A percentile compares a stretch with the other conserved stretches of the same genome.
Evolutionary conservation across 805 yeast genomes (phyloP).

Genomic region (Yarrowia sp.): DNA sequence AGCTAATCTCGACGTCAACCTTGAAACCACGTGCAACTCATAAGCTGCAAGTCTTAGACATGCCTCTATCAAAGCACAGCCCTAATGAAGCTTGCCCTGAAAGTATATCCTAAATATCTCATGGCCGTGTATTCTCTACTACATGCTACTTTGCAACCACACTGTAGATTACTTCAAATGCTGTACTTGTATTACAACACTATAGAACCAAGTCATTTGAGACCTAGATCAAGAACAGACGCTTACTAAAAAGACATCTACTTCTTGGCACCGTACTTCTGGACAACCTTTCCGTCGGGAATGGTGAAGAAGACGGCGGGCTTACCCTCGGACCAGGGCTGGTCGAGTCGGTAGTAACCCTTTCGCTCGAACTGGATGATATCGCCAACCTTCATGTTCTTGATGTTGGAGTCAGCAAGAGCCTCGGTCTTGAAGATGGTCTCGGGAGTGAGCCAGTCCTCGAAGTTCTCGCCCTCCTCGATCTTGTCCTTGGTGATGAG

Average conservation of each 20-base stretch:
- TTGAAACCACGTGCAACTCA: too few species aligned
- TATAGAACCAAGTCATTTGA: too few species aligned
- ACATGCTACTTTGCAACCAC: too few species aligned
- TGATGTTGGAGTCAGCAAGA: slow-evolving; percentile 75
- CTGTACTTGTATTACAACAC: not conserved
- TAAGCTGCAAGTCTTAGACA: too few species aligned
- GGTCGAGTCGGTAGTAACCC: slow-evolving; percentile 87
- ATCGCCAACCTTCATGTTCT: slow-evolving; percentile 76
- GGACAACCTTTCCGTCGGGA: slow-evolving; percentile 89
- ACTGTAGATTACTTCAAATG: too few species aligned
- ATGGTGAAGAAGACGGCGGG: slow-evolving; percentile 82
- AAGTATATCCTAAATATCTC: too few species aligned
- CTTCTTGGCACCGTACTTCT: slow-evolving; percentile 67
- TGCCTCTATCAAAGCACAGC: too few species aligned
- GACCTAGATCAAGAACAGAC: not conserved
- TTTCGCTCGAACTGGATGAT: slow-evolving; percentile 94
- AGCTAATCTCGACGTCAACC: too few species aligned
- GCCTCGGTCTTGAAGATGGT: slow-evolving; percentile 82
- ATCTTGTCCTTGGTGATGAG: slow-evolving; percentile 91
- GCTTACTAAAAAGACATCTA: not conserved
- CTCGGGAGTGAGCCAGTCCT: slow-evolving; percentile 82
- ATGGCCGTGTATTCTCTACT: too few species aligned
- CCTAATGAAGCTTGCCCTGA: too few species aligned
- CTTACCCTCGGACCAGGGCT: slow-evolving; percentile 51
- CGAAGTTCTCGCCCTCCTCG: slow-evolving; percentile 91